Conservation (phyloP, 768 basidiomycete species). For the Leccinum boreale region DNA sequence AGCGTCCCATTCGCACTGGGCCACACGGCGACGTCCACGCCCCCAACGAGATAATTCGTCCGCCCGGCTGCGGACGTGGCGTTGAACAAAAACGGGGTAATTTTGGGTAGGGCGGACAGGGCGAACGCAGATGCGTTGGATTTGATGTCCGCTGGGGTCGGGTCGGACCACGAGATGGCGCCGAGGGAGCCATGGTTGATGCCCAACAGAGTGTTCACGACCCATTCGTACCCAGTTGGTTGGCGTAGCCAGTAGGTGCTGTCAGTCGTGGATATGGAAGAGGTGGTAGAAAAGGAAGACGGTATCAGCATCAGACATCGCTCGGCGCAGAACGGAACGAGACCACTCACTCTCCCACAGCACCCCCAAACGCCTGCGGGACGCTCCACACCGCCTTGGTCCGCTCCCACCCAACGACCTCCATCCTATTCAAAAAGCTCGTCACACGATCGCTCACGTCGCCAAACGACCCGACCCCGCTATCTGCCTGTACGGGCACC, state of each 20-base stretch:
- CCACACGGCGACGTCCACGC: slow-evolving; percentile 55
- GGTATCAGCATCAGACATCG: neutral
- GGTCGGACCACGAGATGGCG: slow-evolving; percentile 49
- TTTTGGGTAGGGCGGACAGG: slow-evolving; percentile 36
- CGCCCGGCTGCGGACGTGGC: slow-evolving; percentile 34
- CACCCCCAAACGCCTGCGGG: slow-evolving; percentile 70
- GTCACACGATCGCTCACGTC: slow-evolving; percentile 71
- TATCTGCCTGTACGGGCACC: slow-evolving; percentile 17
- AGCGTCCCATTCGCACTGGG: slow-evolving; percentile 41
- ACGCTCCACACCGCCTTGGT: slow-evolving; percentile 74
- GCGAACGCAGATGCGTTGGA: slow-evolving; percentile 49
- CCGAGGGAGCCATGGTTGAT: slow-evolving; percentile 70
- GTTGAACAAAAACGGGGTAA: slow-evolving; percentile 47
- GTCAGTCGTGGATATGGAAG: slow-evolving; percentile 1
- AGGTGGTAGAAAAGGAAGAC: too few relatives aligned
- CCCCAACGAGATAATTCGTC: slow-evolving; percentile 37
- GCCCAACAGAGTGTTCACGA: slow-evolving; percentile 59
- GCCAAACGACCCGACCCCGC: slow-evolving; percentile 40
- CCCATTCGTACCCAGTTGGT: slow-evolving; percentile 67
- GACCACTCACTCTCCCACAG: slow-evolving; percentile 28
- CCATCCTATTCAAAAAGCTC: slow-evolving; percentile 53
- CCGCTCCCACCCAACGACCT: slow-evolving; percentile 61
- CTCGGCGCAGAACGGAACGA: neutral
- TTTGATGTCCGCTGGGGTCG: slow-evolving; percentile 52
- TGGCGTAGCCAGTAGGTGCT: slow-evolving; percentile 55